These are phyloP conservation scores for Mesembryanthemum crystallinum DNA, from an alignment of 148 eudicot genomes.

Conservation along the genomic window DNA sequence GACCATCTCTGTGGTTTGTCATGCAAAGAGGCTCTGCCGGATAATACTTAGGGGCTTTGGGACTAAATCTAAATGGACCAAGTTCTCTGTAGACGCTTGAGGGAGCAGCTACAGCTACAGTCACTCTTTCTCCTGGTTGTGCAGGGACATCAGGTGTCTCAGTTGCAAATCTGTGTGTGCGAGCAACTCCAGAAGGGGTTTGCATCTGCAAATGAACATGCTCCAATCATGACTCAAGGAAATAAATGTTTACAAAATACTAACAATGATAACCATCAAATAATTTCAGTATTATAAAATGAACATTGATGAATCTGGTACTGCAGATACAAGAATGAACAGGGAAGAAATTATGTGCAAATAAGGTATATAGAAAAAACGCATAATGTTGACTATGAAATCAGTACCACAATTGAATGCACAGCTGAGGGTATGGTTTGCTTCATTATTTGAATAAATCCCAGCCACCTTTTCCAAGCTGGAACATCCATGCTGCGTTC, in stretches of 20 bases:
- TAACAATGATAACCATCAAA: not conserved
- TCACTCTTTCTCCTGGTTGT: constrained; percentile 93
- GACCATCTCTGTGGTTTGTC: constrained; percentile 81
- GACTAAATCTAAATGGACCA: constrained; percentile 83
- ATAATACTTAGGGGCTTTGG: constrained; percentile 64
- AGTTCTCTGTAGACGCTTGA: constrained; percentile 62
- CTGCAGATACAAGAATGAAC: not conserved
- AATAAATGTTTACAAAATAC: not conserved
- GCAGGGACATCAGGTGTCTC: constrained; percentile 93
- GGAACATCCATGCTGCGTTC: constrained; percentile 99
- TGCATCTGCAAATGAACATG: constrained; percentile 52
- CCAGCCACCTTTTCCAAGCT: constrained; percentile 91
- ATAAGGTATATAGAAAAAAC: not conserved
- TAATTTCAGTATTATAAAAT: not conserved
- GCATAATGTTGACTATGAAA: not conserved
- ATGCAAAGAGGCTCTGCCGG: constrained; percentile 84
- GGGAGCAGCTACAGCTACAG: constrained; percentile 89
- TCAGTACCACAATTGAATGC: constrained; percentile 83
- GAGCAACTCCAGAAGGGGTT: constrained; percentile 84
- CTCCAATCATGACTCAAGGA: not conserved
- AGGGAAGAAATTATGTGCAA: not conserved
- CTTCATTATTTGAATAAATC: constrained; percentile 65
- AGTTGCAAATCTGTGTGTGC: constrained; percentile 91
- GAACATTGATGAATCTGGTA: not conserved
- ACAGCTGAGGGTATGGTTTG: constrained; percentile 81